Evolutionary conservation across 305 asterid genomes (phyloP), one percentile per base, ranked within the genome.

Genomic region (Lippia alba): DNA sequence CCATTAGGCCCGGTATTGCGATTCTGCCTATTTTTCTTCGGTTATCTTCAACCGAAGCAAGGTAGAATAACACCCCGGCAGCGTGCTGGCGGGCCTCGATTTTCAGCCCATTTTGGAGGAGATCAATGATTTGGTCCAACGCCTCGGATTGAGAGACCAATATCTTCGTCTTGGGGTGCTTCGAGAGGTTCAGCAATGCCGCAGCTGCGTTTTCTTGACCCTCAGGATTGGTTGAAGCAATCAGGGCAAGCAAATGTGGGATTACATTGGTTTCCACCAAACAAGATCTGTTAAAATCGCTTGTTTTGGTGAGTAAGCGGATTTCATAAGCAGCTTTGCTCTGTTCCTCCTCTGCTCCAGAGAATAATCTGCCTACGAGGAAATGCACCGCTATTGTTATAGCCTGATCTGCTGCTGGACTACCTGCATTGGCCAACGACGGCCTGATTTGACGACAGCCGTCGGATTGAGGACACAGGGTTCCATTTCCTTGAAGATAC

Each of bases 41-140:
- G 63, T 88, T 82, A 61, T 88, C 92, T 55, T 89, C 90, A 14
- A 74, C 80, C 1, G 96, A 94, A 53, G 96, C 74, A 10, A 89
- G 91, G 74, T 91, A 91, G 83, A 91, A 94, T 30, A 94, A 56
- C 12, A 71, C 64, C 2, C 92, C 96, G 1, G 96, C 97, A 5
- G 99, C 96, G 4, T 87, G 91, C 64, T 82, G 89, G n/a, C 96
- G 86, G 0, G 94, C 80, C 77, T 89, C 96, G 60, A 68, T 58
- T 60, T 67, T 84, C 30, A 74, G 64, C 2, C 96, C 96, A 0
- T 57, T 48, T 14, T 78, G 83, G 20, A 87, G 57, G 18, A 88
- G 80, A 58, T 77, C 65, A 12, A 90, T 80, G 16, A 90, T 79
- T 60, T 62, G 16, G 24, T 78, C 73, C 75, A 88, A 62, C 11